Evolutionary conservation across 2,329 filamentous ascomycete species (phyloP), one percentile per base, ranked within the genome.

Genomic region (Sporothrix luriei): DNA sequence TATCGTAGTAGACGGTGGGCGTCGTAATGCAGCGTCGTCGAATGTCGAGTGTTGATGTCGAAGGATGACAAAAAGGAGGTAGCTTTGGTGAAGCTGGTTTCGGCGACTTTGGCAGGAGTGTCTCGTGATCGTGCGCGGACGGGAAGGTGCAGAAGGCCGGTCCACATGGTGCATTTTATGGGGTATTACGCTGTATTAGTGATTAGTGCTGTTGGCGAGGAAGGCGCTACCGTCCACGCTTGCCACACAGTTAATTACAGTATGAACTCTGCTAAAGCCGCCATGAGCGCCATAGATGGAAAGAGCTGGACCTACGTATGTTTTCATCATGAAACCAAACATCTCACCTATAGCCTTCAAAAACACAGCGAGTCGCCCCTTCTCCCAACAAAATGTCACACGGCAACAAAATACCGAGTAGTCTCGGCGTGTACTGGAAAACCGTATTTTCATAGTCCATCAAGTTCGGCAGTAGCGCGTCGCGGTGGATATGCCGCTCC

Each of bases 401-500:
- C 11, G 14, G 14, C 40, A 14, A 43, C n/a, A 26, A 40, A 46
- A 21, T n/a, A n/a, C n/a, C n/a, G n/a, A n/a, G n/a, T n/a, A 21
- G 43, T 21, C 51, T 1, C 48, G 76, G 38, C 0, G 76, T 75
- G 68, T 81, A 81, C 6, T 80, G 76, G 29, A 81, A 81, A 68
- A 76, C 77, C 33, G 75, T 77, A 64, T 80, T 81, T 68, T 81
- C 77, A 61, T 80, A 33, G 66, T 81, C 80, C 1, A 79, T 81
- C 59, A 81, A 68, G 55, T 81, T 77, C 70, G 80, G n/a, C 43
- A 80, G 67, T 77, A 79, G 38, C 77, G 73, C 5, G 78, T 77
- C 38, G 66, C 74, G 49, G 74, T 74, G 46, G 71, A 70, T 2
- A 73, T 70, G 43, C 33, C 46, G 38, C 48, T 65, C 73, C 76